Base-by-base conservation (phyloP, 176 grass and related monocot species). In the Leersia perrieri region DNA sequence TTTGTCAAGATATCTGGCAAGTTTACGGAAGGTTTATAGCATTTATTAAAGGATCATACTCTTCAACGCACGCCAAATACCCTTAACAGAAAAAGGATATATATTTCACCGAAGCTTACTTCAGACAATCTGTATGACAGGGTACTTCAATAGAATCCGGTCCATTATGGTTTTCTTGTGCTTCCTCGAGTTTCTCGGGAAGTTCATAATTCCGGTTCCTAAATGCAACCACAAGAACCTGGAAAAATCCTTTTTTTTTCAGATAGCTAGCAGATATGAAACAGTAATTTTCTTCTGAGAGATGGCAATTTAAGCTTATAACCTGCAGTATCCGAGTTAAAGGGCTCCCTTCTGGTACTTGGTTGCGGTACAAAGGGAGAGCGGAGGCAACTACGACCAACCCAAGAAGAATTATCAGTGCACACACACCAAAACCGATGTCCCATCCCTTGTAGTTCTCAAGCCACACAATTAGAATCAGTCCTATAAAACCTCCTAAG, bases 201-300 rank as follows among this genome's bases (percentile, higher is more conserved):
- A 88, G 30, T 33, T 63, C 41, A 23, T 88, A 35, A 63, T 76
- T 90, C 51, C 88, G 69, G 40, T 94, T 94, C 78, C 66, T 94
- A 33, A 94, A 90, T 77, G 91, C 91, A 71, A 72, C 85, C 66
- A 94, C 91, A 75, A 91, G 65, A 61, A 94, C 91, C 91, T 94
- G 62, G 63, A 20, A 81, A 72, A 76, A 1, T 15, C 36, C 81
- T 60, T 1, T 33, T 68, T 81, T 33, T 68, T 81, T 39, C 27
- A 78, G 51, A 1, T 64, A 78, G 31, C 42, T 26, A 74, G n/a
- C 38, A 33, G 1, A 58, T 31, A 67, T 60, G 13, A 45, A 42
- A 26, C 26, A 9, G 15, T 9, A 16, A 33, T 33, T 66, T 18
- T 18, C 16, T 66, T 33, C 30, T 20, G 15, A 66, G 63, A 33